Evolutionary conservation across 768 basidiomycete species (phyloP), one percentile per base, ranked within the genome.

Genomic region (Tubosaeta sp.): DNA sequence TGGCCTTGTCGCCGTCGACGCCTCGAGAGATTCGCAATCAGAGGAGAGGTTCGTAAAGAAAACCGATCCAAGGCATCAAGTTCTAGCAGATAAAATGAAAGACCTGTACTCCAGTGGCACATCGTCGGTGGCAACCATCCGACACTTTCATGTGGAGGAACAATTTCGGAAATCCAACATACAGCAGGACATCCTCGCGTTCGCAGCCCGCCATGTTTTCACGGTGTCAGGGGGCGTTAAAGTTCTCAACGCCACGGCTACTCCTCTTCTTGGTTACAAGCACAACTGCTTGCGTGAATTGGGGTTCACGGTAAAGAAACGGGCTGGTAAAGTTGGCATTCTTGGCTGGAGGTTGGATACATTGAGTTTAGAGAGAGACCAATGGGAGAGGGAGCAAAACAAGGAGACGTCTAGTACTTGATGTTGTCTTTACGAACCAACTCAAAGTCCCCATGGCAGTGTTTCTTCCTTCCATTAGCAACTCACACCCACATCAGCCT

Each of bases 131-230:
- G 89, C 84, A 11, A 70, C 74, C 16, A 82, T 91, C 58, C 83
- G 87, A 29, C 89, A 91, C 64, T 84, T 90, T 67, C 84, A 80
- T 59, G 78, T 87, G 25, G 84, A 88, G 37, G 84, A 84, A 57
- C 72, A 71, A 14, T 91, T 81, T 59, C 79, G 86, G 46, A 58
- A 59, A 8, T 69, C 78, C 22, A 73, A 73, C 12, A 73, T 87
- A 39, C 86, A 90, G 62, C 70, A 80, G 16, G 88, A 91, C 62
- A 64, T 91, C 27, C 70, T 91, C 8, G 62, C 72, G n/a, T 74
- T 81, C 61, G 86, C 84, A 0, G 63, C 83, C 25, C 65, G 72
- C 31, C 74, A 78, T 50, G 79, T 82, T n/a, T 89, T 91, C 64
- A 64, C 71, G 12, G 60, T 68, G 9, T 67, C 75, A 48, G 45